These are phyloP conservation scores for Boletus insuetus DNA, from an alignment of 768 basidiomycete genomes.

Conservation along the genomic window DNA sequence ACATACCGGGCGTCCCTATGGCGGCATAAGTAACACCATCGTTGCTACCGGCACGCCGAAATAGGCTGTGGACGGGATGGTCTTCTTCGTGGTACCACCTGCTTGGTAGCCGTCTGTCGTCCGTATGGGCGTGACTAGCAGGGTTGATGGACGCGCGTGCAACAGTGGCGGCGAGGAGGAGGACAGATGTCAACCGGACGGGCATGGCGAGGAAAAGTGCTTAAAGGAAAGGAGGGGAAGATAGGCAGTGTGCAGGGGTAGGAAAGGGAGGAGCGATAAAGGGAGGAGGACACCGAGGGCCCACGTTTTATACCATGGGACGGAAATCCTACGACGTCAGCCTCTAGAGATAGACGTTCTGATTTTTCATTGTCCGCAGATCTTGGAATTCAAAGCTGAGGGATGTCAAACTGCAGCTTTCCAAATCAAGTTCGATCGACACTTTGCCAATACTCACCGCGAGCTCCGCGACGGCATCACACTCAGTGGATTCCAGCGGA, in stretches of 20 bases:
- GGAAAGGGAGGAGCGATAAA: conserved; percentile 6
- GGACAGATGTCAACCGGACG: conserved; percentile 18
- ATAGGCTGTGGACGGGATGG: conserved; percentile 62
- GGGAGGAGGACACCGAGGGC: background rate
- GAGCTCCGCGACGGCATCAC: background rate
- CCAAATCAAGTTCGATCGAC: conserved; percentile 22
- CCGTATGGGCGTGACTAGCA: conserved; percentile 17
- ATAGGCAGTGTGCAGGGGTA: conserved; percentile 18
- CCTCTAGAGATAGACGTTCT: conserved; percentile 21
- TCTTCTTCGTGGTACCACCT: conserved; percentile 61
- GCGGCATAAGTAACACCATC: conserved; percentile 51
- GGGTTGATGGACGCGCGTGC: conserved; percentile 20
- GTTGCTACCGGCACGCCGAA: conserved; percentile 45
- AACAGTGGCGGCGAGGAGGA: conserved; percentile 25
- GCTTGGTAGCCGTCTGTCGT: conserved; percentile 24
- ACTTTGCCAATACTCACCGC: background rate
- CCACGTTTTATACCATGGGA: conserved; percentile 27
- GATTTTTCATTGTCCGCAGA: conserved; percentile 8
- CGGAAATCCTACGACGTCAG: conserved; percentile 25
- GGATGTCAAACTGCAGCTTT: conserved; percentile 1
- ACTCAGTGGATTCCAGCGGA: conserved; percentile 11
- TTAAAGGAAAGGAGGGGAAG: conserved; percentile 38
- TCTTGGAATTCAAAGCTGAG: conserved; percentile 11
- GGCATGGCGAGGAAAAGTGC: conserved; percentile 31
- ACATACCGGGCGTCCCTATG: conserved; percentile 60